Percentiles rank a stretch among this genome's conserved stretches.
Evolutionary conservation across 2,329 filamentous ascomycete species (phyloP).

Genomic region (Epichloe gansuensis): DNA sequence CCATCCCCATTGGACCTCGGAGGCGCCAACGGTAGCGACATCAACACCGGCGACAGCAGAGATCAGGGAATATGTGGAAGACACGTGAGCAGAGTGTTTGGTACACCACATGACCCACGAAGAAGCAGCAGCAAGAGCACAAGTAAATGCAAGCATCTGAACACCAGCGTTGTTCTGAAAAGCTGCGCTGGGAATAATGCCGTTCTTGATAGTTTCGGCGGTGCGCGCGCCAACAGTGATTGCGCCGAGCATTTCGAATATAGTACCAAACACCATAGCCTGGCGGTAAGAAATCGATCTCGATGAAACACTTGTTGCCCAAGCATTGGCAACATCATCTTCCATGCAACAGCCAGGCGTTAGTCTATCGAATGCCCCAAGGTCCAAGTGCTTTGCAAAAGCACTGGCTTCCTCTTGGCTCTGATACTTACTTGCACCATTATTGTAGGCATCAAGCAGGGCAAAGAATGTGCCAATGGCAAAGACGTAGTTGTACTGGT

Average conservation of each 20-base stretch:
- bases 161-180: conserved; percentile 50
- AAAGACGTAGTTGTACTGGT: conserved; percentile 43
- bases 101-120: conserved; percentile 75
- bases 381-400: background rate
- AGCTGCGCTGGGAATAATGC: conserved; percentile 49
- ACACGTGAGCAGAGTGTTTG: conserved; percentile 57
- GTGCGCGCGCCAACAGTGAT: conserved; percentile 55
- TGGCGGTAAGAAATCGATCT: conserved; percentile 51
- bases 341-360: background rate
- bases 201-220: conserved; percentile 69
- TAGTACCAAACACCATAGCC: conserved; percentile 51
- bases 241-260: conserved; percentile 58
- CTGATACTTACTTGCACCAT: conserved; percentile 54
- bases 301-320: conserved; percentile 54
- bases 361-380: background rate
- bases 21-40: conserved; percentile 51
- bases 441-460: conserved; percentile 66
- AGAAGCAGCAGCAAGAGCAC: conserved; percentile 50
- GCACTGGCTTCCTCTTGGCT: background rate
- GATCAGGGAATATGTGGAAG: conserved; percentile 59
- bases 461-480: conserved; percentile 65
- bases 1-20: conserved; percentile 53
- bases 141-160: conserved; percentile 55
- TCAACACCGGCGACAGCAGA: conserved; percentile 57
- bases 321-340: conserved; percentile 77